These are phyloP conservation scores for Claviceps sp. DNA, from an alignment of 2,329 filamentous ascomycete species.

Conservation along the genomic window DNA sequence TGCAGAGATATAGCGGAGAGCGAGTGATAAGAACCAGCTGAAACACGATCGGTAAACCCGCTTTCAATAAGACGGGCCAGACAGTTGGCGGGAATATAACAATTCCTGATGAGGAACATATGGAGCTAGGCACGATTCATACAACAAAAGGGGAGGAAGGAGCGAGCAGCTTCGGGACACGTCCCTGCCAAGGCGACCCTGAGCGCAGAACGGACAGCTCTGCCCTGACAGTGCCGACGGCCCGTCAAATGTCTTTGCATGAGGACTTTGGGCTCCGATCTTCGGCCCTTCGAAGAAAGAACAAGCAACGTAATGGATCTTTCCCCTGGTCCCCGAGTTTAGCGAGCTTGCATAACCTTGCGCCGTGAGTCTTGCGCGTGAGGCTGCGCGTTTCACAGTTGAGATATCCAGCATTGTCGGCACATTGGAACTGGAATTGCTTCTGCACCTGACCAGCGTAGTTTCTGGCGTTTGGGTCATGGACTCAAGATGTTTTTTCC, in stretches of 20 bases:
- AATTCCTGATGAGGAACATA: background rate
- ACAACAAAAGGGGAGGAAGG: slow-evolving; percentile 1
- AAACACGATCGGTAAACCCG: background rate
- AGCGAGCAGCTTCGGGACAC: background rate
- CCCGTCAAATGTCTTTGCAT: background rate
- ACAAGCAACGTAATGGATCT: background rate
- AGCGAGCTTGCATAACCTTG: background rate
- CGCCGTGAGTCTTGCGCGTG: background rate
- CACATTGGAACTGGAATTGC: too few relatives aligned
- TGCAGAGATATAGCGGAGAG: background rate
- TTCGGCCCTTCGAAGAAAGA: background rate
- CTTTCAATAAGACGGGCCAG: background rate
- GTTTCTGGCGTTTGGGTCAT: too few relatives aligned
- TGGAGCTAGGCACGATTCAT: too few relatives aligned
- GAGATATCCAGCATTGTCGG: too few relatives aligned
- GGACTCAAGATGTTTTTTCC: too few relatives aligned
- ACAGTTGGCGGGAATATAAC: background rate
- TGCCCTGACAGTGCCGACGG: slow-evolving; percentile 2
- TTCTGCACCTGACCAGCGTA: too few relatives aligned
- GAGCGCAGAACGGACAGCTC: background rate
- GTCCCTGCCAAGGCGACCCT: slow-evolving; percentile 1
- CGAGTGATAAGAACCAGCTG: background rate
- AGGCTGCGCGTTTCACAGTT: too few relatives aligned
- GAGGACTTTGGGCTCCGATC: background rate
- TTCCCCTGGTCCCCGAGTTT: background rate